Percentiles rank a stretch among this genome's conserved stretches.
These are phyloP conservation scores for Candida ovalis DNA, from an alignment of 805 yeast genomes.

Conservation along the genomic window DNA sequence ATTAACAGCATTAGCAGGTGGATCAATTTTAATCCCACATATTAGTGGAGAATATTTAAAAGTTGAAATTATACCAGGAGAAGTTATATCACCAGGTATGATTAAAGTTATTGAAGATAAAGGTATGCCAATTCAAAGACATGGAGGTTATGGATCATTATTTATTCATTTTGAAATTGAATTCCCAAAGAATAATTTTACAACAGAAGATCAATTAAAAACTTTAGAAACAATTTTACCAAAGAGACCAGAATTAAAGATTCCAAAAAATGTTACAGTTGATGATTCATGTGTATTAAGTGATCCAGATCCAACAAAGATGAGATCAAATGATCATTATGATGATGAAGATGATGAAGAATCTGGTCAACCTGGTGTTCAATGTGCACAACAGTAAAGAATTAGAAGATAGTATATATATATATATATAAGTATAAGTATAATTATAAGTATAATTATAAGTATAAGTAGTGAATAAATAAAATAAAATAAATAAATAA, in stretches of 20 bases:
- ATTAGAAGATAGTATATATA: background rate
- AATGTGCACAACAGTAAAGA: slow-evolving; percentile 87
- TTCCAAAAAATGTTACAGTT: slow-evolving; percentile 71
- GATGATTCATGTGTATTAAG: slow-evolving; percentile 53
- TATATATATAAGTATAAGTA: background rate
- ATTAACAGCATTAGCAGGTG: slow-evolving; percentile 95
- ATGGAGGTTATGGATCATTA: slow-evolving; percentile 85
- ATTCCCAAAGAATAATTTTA: slow-evolving; percentile 77
- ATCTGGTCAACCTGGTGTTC: slow-evolving; percentile 68
- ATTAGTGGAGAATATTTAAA: slow-evolving; percentile 89
- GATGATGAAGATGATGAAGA: slow-evolving; percentile 50
- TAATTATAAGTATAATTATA: too few relatives aligned
- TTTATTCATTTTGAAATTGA: slow-evolving; percentile 80
- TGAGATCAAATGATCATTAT: slow-evolving; percentile 43
- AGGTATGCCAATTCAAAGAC: slow-evolving; percentile 96
- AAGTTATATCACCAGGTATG: slow-evolving; percentile 81
- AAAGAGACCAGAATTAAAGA: slow-evolving; percentile 52
- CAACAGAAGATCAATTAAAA: slow-evolving; percentile 70
- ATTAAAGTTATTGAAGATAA: slow-evolving; percentile 82
- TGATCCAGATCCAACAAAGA: slow-evolving; percentile 28
- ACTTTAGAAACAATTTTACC: slow-evolving; percentile 77
- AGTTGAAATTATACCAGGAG: slow-evolving; percentile 83
- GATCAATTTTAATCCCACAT: slow-evolving; percentile 82
- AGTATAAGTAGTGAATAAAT: background rate
- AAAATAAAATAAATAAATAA: background rate